These are phyloP conservation scores for Globisporangium rhizosaccharum DNA, from an alignment of 352 stramenopile species.

Conservation along the genomic window DNA sequence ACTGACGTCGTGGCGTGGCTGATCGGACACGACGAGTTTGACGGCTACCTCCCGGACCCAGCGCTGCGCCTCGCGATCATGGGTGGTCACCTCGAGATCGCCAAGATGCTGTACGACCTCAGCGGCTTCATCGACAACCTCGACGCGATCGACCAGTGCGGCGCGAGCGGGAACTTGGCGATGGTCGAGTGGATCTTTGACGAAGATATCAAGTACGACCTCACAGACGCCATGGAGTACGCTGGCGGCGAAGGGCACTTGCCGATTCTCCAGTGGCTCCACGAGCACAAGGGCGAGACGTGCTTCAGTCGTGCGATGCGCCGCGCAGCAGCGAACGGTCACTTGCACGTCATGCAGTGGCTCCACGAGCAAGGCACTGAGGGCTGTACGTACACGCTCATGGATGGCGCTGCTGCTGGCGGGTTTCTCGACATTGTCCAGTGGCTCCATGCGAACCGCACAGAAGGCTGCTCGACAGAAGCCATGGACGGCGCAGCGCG, in stretches of 20 bases:
- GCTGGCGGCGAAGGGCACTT: slow-evolving; percentile 17
- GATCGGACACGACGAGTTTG: slow-evolving; percentile 5
- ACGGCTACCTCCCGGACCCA: slow-evolving; percentile 9
- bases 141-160: slow-evolving; percentile 10
- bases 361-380: slow-evolving; percentile 15
- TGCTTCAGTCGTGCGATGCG: slow-evolving; percentile 12
- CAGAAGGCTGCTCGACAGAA: slow-evolving; percentile 4
- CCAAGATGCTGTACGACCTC: slow-evolving; percentile 12
- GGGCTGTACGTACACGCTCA: slow-evolving; percentile 17
- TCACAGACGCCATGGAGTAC: slow-evolving; percentile 19
- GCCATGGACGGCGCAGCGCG: slow-evolving; percentile 12
- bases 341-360: slow-evolving; percentile 21
- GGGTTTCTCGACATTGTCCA: slow-evolving; percentile 14
- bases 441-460: slow-evolving; percentile 13
- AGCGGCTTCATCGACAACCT: slow-evolving; percentile 11
- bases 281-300: slow-evolving; percentile 14
- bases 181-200: slow-evolving; percentile 15
- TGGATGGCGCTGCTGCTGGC: slow-evolving; percentile 14
- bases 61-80: slow-evolving; percentile 11
- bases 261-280: slow-evolving; percentile 22
- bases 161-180: slow-evolving; percentile 8
- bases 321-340: slow-evolving; percentile 12
- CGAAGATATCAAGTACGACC: slow-evolving; percentile 10
- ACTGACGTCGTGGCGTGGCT: slow-evolving; percentile 7
- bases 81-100: slow-evolving; percentile 9